These are phyloP conservation scores for Sporisorium iseilematis-ciliati DNA, from an alignment of 1,284 basidiomycete genomes.

Conservation along the genomic window DNA sequence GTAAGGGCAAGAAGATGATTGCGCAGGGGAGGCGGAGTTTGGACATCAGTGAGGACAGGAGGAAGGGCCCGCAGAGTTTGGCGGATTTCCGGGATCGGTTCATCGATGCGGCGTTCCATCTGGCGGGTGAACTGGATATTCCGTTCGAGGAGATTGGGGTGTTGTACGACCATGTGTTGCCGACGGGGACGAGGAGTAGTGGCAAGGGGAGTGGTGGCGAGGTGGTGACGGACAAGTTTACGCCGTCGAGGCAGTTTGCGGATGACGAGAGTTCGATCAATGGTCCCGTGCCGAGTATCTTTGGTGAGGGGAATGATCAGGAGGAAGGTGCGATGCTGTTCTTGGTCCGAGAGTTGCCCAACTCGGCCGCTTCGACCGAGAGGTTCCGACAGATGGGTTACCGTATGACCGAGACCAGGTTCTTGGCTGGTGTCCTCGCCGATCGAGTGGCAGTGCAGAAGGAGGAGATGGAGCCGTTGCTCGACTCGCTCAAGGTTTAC, in stretches of 20 bases:
- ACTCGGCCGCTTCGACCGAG: constrained; percentile 70
- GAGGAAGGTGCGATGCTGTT: constrained; percentile 73
- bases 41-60: constrained; percentile 40
- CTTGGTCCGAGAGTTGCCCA: constrained; percentile 72
- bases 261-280: constrained; percentile 63
- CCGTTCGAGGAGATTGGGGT: constrained; percentile 75
- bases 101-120: constrained; percentile 72
- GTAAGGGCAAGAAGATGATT: constrained; percentile 48
- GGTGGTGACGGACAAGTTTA: constrained; percentile 38
- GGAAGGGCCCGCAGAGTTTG: constrained; percentile 52
- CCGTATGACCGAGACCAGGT: constrained; percentile 73
- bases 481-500: constrained; percentile 73
- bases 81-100: constrained; percentile 72
- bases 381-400: constrained; percentile 72
- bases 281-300: constrained; percentile 56
- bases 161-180: constrained; percentile 74
- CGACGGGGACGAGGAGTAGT: constrained; percentile 70
- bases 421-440: constrained; percentile 72
- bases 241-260: constrained; percentile 43
- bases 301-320: constrained; percentile 58
- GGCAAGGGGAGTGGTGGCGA: not conserved
- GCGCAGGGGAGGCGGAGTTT: constrained; percentile 58
- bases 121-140: constrained; percentile 72
- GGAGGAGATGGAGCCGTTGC: constrained; percentile 72
- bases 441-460: constrained; percentile 72